phyloP scores from a whole-genome alignment of 768 basidiomycete genomes.

The Daedaleopsis sinensis region DNA sequence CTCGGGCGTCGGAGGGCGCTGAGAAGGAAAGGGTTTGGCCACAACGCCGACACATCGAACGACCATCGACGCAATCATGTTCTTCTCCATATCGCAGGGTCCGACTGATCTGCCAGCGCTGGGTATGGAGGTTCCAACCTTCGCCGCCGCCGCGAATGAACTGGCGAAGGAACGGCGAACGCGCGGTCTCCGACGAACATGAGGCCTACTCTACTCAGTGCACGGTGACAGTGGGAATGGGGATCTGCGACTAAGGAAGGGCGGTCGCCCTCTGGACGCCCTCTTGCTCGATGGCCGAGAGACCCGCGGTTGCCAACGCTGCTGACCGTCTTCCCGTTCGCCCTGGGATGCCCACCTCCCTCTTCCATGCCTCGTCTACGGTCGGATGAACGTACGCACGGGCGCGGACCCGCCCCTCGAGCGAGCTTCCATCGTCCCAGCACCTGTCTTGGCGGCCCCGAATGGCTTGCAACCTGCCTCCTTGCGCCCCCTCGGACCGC shows the following conservation, averaged over 20 bases:
- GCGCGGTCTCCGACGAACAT: neutral
- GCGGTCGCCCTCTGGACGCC: no score
- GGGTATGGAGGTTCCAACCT: no score
- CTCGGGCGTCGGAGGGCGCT: neutral
- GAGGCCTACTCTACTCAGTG: neutral
- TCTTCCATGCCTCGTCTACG: neutral
- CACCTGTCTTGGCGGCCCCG: slow-evolving; percentile 1
- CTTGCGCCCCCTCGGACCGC: neutral
- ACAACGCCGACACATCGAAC: no score
- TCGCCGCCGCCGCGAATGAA: no score
- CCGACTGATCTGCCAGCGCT: no score
- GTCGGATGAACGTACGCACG: neutral
- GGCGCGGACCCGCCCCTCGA: neutral
- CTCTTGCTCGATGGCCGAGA: neutral
- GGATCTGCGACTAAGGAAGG: neutral
- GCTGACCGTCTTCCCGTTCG: neutral
- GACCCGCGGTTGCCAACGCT: neutral
- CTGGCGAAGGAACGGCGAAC: neutral
- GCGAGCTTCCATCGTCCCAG: neutral
- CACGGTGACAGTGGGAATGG: neutral
- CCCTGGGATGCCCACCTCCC: neutral
- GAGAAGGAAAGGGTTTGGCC: neutral
- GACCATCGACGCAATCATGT: no score
- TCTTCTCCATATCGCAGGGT: no score
- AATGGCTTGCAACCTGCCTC: neutral